Base-by-base conservation (phyloP, 768 basidiomycete species). In the Macrolepiota albuminosa region DNA sequence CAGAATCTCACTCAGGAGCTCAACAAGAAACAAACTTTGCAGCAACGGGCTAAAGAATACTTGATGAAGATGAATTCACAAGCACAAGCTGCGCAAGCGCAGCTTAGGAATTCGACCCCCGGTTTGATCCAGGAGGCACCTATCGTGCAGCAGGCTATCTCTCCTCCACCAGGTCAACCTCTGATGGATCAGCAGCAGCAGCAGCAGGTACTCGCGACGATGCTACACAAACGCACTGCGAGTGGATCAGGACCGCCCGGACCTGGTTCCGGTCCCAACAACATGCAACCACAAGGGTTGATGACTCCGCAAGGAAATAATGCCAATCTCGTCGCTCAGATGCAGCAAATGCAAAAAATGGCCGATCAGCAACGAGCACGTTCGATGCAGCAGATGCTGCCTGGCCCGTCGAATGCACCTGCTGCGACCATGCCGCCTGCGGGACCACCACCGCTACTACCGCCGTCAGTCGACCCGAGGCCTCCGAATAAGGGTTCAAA, bases 271-370 rank as follows among this genome's bases (percentile, higher is more conserved):
- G 55, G 37, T 16, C 39, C 56, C 9, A 61, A 39, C 37, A 39
- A 37, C 21, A 36, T 54, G 21, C 61, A 46, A 34, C 18, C 57
- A 9, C 57, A 61, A 8, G 62, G 61, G 26, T 54, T 52, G 6
- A 52, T 65, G 13, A 18, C 62, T 5, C 56, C 53, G 11, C 61
- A 53, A 42, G 57, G 34, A n/a, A 63, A 60, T 36, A 63, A 60
- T 36, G 56, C 55, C 0, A 48, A 47, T n/a, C 36, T 76, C 13
- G 72, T 67, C 4, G 64, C 72, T 21, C 84, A 82, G 64, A 78
- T 82, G 75, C 78, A 79, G 33, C 84, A 82, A 62, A 77, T 82
- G 74, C 78, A 79, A 58, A 83, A 81, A 63, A 60, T 79, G 63
- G 64, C 75, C 5, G 83, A 85, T 52, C 79, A 79, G 67, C 76